Conservation (phyloP, 2,329 filamentous ascomycete genomes). For the Ascochyta rabiei region DNA sequence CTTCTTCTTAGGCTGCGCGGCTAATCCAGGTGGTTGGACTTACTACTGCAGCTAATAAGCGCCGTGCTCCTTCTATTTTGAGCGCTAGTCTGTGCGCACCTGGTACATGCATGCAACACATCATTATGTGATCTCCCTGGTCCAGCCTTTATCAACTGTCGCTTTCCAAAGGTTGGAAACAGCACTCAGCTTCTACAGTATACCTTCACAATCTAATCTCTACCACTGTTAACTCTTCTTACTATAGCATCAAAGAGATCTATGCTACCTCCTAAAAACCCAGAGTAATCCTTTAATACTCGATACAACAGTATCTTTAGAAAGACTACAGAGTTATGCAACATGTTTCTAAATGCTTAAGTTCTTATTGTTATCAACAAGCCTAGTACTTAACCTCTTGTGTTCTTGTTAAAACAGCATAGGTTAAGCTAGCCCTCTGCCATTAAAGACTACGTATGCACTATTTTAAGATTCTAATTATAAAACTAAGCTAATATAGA, state of each 20-base stretch:
- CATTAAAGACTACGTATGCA: neutral
- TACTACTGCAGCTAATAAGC: neutral
- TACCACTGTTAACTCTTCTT: neutral
- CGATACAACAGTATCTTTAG: neutral
- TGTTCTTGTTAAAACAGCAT: neutral
- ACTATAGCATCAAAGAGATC: neutral
- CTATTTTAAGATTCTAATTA: neutral
- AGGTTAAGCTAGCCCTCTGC: neutral
- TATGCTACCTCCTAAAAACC: neutral
- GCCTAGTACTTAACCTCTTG: neutral
- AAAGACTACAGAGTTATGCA: neutral
- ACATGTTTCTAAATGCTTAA: neutral
- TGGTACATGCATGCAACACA: neutral
- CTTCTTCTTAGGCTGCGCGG: neutral
- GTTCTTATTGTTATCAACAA: neutral
- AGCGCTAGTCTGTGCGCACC: neutral
- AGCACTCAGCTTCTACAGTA: neutral
- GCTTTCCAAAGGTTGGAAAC: neutral
- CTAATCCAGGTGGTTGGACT: neutral
- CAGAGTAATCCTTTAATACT: neutral
- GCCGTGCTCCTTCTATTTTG: neutral
- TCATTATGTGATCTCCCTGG: neutral
- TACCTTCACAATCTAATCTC: neutral
- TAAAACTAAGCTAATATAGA: neutral
- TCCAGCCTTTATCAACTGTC: neutral